A percentile compares a stretch with the other conserved stretches of the same genome.
Evolutionary conservation across 1,139 yeast species (phyloP).

Genomic region (Yamadazyma dendronema): DNA sequence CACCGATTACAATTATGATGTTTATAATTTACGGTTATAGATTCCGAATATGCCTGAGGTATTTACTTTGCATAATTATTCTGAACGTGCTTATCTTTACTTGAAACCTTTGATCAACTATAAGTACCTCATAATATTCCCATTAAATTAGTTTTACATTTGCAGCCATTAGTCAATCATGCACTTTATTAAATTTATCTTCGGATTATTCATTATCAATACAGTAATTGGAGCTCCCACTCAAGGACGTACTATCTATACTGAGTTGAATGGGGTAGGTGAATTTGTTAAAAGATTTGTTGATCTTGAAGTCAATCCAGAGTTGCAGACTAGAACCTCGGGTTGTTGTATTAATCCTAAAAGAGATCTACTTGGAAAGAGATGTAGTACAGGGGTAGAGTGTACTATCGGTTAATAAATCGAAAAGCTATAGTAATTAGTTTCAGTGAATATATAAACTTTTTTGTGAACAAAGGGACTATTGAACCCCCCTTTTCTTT

Average conservation of each 20-base stretch:
- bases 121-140: neutral
- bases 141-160: neutral
- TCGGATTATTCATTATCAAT: constrained; percentile 2
- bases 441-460: neutral
- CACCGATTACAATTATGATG: neutral
- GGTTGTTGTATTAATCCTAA: constrained; percentile 6
- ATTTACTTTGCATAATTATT: neutral
- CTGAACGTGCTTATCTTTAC: no score
- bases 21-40: neutral
- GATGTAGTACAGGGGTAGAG: constrained; percentile 2
- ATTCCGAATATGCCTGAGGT: neutral
- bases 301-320: constrained; percentile 1
- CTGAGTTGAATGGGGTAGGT: constrained; percentile 6
- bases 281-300: constrained; percentile 4
- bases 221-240: constrained; percentile 4
- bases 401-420: constrained; percentile 5
- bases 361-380: constrained; percentile 6
- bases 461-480: neutral
- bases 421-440: neutral
- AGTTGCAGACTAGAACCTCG: constrained; percentile 5
- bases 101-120: no score
- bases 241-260: constrained; percentile 1
- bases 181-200: constrained; percentile 4
- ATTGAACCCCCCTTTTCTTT: neutral
- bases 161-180: constrained; percentile 1